These are phyloP conservation scores for Candida golubevii DNA, from an alignment of 805 yeast genomes.

Conservation along the genomic window DNA sequence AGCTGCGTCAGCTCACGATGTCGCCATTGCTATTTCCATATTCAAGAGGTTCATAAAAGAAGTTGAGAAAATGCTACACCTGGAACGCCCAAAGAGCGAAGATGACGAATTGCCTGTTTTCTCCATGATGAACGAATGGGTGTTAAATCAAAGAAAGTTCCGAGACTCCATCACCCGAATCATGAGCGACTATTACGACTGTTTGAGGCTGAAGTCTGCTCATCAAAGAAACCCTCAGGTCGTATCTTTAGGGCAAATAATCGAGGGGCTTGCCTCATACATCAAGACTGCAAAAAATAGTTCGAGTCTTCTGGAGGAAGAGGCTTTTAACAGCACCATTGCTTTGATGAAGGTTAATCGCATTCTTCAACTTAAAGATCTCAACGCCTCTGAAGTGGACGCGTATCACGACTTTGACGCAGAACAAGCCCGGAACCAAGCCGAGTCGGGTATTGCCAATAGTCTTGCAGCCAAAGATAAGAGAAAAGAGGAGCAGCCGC, in stretches of 20 bases:
- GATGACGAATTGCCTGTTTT: slow-evolving; percentile 1
- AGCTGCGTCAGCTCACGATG: neutral
- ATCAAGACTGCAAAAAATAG: slow-evolving; percentile 1
- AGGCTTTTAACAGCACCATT: slow-evolving; percentile 8
- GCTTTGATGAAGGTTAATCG: slow-evolving; percentile 11
- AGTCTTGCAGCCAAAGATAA: slow-evolving; percentile 1
- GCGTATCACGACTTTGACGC: slow-evolving; percentile 5
- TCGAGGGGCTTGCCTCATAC: slow-evolving; percentile 3
- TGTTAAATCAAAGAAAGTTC: slow-evolving; percentile 3
- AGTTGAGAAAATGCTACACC: neutral
- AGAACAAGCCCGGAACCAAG: neutral
- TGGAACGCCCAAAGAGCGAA: neutral
- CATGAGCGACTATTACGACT: slow-evolving; percentile 2
- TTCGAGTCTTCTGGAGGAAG: slow-evolving; percentile 4
- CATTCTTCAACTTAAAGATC: slow-evolving; percentile 7
- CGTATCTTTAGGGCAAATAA: slow-evolving; percentile 1
- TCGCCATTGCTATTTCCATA: neutral
- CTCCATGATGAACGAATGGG: slow-evolving; percentile 5
- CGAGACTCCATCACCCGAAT: slow-evolving; percentile 4
- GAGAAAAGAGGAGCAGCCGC: neutral
- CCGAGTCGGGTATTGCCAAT: slow-evolving; percentile 1
- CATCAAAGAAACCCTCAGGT: neutral
- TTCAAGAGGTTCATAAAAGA: neutral
- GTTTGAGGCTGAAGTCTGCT: neutral
- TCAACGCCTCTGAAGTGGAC: slow-evolving; percentile 1